Evolutionary conservation across 2,329 filamentous ascomycete species (phyloP).

Genomic region (Colletotrichum falcatum): DNA sequence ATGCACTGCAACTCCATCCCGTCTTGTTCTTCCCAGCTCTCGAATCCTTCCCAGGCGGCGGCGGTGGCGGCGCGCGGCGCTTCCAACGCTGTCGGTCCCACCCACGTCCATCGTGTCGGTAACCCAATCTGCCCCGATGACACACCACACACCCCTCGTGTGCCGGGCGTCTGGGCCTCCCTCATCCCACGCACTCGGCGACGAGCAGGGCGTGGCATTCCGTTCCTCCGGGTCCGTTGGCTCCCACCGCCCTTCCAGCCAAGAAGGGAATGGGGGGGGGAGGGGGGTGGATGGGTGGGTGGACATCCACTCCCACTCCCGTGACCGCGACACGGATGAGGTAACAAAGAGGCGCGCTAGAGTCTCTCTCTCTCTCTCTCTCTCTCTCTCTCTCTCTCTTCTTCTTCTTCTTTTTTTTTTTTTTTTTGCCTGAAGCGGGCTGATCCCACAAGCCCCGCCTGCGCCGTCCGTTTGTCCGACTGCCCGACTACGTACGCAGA

Average conservation of each 20-base stretch:
- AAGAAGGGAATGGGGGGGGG: not conserved
- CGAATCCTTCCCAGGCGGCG: not conserved
- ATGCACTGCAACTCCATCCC: constrained; percentile 4
- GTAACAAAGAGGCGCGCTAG: not conserved
- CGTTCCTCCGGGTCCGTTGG: not conserved
- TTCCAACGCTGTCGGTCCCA: not conserved
- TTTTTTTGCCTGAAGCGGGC: too few relatives aligned
- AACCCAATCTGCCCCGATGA: not conserved
- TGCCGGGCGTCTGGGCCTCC: not conserved
- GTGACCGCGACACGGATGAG: not conserved
- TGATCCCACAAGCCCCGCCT: too few relatives aligned
- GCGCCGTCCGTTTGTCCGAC: too few relatives aligned
- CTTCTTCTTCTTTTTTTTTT: too few relatives aligned
- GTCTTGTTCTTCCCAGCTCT: not conserved
- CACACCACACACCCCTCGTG: too few relatives aligned
- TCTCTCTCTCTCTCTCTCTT: too few relatives aligned
- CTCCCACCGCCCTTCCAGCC: constrained; percentile 8
- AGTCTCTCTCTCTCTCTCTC: too few relatives aligned
- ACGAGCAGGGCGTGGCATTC: not conserved
- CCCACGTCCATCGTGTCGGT: not conserved
- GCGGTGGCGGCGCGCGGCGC: too few relatives aligned
- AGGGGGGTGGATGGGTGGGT: too few relatives aligned
- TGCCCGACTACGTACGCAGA: too few relatives aligned
- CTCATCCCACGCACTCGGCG: not conserved
- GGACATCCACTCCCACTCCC: too few relatives aligned